Evolutionary conservation across 306 rosid genomes (phyloP), one percentile per base, ranked within the genome.

Genomic region (Mimosa bimucronata): DNA sequence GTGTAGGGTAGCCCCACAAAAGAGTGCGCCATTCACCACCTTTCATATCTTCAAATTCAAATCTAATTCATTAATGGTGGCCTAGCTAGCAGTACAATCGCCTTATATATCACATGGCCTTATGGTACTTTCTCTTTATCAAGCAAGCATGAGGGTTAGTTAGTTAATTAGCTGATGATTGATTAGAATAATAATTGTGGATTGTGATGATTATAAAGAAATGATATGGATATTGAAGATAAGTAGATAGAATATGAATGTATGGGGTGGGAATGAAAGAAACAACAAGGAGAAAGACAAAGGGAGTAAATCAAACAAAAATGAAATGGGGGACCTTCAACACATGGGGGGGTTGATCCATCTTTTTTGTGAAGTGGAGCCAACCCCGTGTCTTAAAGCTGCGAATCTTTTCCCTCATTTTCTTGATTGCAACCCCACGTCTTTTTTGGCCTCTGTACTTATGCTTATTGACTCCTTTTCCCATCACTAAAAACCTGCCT

Each of bases 271-370:
- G 75, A 86, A 83, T 83, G 85, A 86, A 84, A 87, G 88, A 89
- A 75, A 69, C 21, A 88, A 87, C 89, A 88, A 89, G 58, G 87
- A 87, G 64, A 89, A 87, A 90, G 92, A 94, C 88, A 89, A 85
- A 85, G 83, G 80, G 84, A 76, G 48, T 5, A 55, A 80, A 90
- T 80, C 86, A 87, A 89, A 87, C 88, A 88, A 89, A 87, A 86
- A 68, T 77, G 76, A 67, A 87, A 82, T 79, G 88, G 97, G 98
- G 98, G 97, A 89, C 97, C 97, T 80, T 88, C 66, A 53, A 92
- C 98, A 94, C 98, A 94, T 92, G 97, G 91, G 97, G 91, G 83
- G 90, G 88, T 78, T 78, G 78, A 83, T 83, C 71, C 46, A 79
- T 77, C 68, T 88, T 89, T 82, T 88, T 89, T 82, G 66, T 75